phyloP scores from a whole-genome alignment of 768 basidiomycete species.

The Boletellus ananiceps region DNA sequence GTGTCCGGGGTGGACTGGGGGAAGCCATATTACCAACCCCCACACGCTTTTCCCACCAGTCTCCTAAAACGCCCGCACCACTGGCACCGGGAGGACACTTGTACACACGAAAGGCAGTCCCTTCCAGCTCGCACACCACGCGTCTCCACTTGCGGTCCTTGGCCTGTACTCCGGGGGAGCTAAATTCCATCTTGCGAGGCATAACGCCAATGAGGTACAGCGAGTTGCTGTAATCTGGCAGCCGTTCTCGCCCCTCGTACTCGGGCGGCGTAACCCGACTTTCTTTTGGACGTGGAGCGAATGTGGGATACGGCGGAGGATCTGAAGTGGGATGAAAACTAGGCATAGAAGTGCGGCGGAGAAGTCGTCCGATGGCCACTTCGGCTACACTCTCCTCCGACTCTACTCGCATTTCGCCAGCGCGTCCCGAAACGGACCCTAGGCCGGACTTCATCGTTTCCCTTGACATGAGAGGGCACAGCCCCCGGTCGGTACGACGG shows the following conservation, averaged over 20 bases:
- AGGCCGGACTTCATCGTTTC: conserved; percentile 10
- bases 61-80: conserved; percentile 52
- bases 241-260: conserved; percentile 79
- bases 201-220: conserved; percentile 79
- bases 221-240: conserved; percentile 79
- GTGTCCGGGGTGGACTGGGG: conserved; percentile 24
- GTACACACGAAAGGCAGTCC: conserved; percentile 83
- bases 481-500: conserved; percentile 26
- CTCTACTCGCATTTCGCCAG: conserved; percentile 10
- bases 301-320: conserved; percentile 68
- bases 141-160: conserved; percentile 90
- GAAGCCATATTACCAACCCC: conserved; percentile 61
- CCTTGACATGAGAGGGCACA: conserved; percentile 15
- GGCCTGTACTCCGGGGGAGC: conserved; percentile 77
- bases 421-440: conserved; percentile 12
- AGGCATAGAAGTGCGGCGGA: conserved; percentile 69
- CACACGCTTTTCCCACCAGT: conserved; percentile 76
- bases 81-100: conserved; percentile 40
- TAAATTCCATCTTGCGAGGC: conserved; percentile 93
- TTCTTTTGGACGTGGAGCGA: conserved; percentile 30
- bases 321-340: conserved; percentile 52
- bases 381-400: conserved; percentile 21
- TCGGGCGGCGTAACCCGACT: conserved; percentile 42
- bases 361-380: conserved; percentile 36
- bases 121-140: conserved; percentile 84